Evolutionary conservation across 768 basidiomycete species (phyloP), one percentile per base, ranked within the genome.

Genomic region (Mycena olivaceomarginata): DNA sequence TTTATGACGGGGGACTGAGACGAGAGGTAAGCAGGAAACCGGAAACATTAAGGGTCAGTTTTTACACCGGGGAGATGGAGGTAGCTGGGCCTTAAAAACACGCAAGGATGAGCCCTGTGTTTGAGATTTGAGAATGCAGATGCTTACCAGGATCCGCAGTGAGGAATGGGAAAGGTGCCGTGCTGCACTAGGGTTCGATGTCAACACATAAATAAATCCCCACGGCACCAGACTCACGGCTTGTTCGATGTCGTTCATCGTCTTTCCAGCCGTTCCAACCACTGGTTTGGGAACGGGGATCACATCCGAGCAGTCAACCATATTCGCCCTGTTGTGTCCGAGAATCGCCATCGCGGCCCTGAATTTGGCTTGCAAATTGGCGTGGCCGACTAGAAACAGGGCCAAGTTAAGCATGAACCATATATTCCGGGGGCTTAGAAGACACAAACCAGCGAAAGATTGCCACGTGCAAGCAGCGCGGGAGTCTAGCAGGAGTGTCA

Each of bases 391-490:
- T 82, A 18, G 5, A 74, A 8, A 48, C 20, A 15, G 0, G 25
- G 6, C 7, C 37, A 37, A 43, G 25, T 25, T 25, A 2, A 25
- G 25, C 25, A 39, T 6, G 5, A 12, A 20, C 25, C 4, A 13
- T 20, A n/a, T n/a, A 16, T 9, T 41, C 13, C n/a, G n/a, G 67
- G 3, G 1, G 7, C 37, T 5, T 7, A n/a, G 59, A 16, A 9
- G 39, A 56, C 20, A 81, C 77, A 68, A 67, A 82, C 82, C 72
- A 56, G 85, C 82, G 74, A 84, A 83, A 4, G 82, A 78, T 70
- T 87, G 86, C 86, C 86, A 87, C 57, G 79, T 75, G 81, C 86
- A 87, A 11, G 86, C 84, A 25, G 86, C 87, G 63, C 85, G 84
- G 25, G 82, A 69, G 74, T 87, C 85, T 79, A 18, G 40, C 3